Conservation (phyloP, 768 basidiomycete species). For the Exsudoporus frostii region DNA sequence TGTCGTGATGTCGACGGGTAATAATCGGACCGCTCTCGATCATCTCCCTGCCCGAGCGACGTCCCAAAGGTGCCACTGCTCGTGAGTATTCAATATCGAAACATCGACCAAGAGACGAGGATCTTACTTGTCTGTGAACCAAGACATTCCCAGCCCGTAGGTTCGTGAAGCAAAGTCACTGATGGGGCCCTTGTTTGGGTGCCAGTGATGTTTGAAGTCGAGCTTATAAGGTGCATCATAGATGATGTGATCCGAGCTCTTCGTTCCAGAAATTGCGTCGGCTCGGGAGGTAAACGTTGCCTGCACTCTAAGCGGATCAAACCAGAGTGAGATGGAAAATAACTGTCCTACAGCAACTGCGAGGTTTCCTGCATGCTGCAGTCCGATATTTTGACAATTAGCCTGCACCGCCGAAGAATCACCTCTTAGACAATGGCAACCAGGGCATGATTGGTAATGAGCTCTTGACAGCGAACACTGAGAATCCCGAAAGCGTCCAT, state of each 20-base stretch:
- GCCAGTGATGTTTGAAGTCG: not conserved
- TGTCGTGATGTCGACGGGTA: not conserved
- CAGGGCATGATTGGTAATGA: not conserved
- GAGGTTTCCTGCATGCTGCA: not conserved
- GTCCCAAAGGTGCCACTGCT: not conserved
- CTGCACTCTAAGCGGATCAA: slow-evolving; percentile 7
- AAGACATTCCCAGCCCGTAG: slow-evolving; percentile 3
- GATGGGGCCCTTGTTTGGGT: not conserved
- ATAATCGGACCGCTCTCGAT: not conserved
- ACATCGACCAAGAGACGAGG: not conserved
- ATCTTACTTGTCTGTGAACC: slow-evolving; percentile 9
- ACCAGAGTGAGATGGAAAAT: not conserved
- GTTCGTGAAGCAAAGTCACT: not conserved
- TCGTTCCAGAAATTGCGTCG: slow-evolving; percentile 9
- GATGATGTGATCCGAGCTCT: not conserved
- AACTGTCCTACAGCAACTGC: slow-evolving; percentile 16
- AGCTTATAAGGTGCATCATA: slow-evolving; percentile 9
- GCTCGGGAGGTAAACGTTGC: slow-evolving; percentile 7
- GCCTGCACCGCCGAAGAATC: not conserved
- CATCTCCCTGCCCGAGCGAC: not conserved
- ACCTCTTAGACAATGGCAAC: not conserved
- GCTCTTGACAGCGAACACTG: not conserved
- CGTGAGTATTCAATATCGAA: not conserved
- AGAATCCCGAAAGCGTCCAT: not conserved
- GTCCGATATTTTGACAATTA: not conserved